Base-by-base conservation (phyloP, 306 rosid species). In the apple (Malus domestica) region DNA sequence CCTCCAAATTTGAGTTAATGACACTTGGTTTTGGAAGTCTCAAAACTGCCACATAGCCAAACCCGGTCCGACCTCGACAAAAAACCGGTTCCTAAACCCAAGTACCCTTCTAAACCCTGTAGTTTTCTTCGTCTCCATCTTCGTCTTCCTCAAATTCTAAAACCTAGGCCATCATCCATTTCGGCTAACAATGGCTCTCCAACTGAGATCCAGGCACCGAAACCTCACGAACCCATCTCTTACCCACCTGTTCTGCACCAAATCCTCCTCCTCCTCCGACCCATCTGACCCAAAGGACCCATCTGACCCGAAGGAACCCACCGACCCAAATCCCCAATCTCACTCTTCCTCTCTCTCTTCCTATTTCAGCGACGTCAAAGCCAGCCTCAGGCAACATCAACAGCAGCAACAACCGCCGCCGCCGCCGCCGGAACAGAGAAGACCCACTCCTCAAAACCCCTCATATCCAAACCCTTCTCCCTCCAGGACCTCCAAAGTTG, bases 231-330 rank as follows among this genome's bases (percentile, higher is more conserved):
- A 76, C 27, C 82, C 87, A 44, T 68, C 86, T 76, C 68, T 79
- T 2, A 5, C 72, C 46, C 84, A 75, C 52, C 83, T 81, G 67
- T 86, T 83, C 88, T 91, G 88, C 27, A 80, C 93, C 51, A 45
- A 45, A 45, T 44, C 15, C 45, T 71, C 92, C 42, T 83, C 85
- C 8, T 33, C 71, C 4, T 42, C 75, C 11, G 61, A 70, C 29
- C 44, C 54, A 29, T 13, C 20, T 10, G 61, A 70, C n/a, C 30
- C 40, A 29, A 8, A 33, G 20, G 74, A 67, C 35, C 29, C 75
- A 1, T 3, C 15, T 6, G 69, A 65, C 46, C 13, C 38, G 3
- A 22, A 1, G 15, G 76, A 63, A 62, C 72, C 85, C 38, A 57
- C 72, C 14, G 79, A 71, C 51, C 75, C 80, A 18, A 79, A 74